phyloP scores from a whole-genome alignment of 306 rosid genomes.

The Prunus kanzakura region DNA sequence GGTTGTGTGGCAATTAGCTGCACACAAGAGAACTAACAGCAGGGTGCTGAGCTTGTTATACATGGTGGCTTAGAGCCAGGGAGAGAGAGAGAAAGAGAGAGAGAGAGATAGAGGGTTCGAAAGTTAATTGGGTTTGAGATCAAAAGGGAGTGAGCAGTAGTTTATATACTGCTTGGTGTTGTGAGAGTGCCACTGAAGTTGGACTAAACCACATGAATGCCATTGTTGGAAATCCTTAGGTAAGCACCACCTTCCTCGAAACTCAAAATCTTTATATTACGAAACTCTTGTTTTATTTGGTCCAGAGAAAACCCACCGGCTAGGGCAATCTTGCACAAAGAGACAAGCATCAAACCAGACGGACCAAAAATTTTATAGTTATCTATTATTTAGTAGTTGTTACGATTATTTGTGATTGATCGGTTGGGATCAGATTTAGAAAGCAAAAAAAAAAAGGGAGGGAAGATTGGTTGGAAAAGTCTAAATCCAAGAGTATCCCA shows the following conservation, averaged over 20 bases:
- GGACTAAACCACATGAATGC: constrained; percentile 35
- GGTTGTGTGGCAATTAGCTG: constrained; percentile 34
- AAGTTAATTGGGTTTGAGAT: constrained; percentile 19
- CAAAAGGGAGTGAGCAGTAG: constrained; percentile 6
- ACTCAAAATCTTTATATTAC: neutral
- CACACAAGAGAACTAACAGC: constrained; percentile 35
- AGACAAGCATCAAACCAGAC: neutral
- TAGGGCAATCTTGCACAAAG: neutral
- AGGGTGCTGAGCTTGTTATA: constrained; percentile 28
- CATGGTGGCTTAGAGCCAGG: constrained; percentile 21
- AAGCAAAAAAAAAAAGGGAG: neutral
- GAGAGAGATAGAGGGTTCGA: neutral
- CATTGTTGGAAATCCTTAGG: constrained; percentile 23
- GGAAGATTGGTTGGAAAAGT: too few relatives aligned
- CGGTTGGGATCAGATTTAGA: neutral
- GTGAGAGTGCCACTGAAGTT: constrained; percentile 33
- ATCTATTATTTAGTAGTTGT: neutral
- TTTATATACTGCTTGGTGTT: constrained; percentile 37
- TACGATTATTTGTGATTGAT: neutral
- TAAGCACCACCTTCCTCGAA: neutral
- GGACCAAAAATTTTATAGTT: neutral
- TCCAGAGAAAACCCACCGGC: neutral
- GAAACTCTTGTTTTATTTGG: neutral
- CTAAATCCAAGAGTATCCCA: too few relatives aligned
- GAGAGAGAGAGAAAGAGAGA: too few relatives aligned